Conservation (phyloP, 2,329 filamentous ascomycete species). For the Coniochaeta ligniaria region DNA sequence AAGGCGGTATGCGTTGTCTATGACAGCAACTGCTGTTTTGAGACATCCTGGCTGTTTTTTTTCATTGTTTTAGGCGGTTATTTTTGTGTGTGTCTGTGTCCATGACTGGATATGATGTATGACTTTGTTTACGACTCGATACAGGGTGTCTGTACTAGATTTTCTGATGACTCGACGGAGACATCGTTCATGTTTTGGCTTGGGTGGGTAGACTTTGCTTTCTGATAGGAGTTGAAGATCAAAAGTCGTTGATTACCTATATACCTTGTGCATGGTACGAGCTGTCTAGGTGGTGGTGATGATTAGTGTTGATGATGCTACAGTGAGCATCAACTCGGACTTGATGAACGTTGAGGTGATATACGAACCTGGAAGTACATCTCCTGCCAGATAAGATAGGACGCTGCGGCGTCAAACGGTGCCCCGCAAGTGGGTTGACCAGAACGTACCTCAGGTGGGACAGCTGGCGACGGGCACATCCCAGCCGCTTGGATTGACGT, state of each 20-base stretch:
- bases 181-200: not conserved
- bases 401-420: not conserved
- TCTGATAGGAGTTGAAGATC: not conserved
- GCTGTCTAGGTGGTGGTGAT: not conserved
- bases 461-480: not conserved
- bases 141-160: not conserved
- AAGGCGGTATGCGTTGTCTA: not conserved
- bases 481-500: not conserved
- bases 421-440: not conserved
- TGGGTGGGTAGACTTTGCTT: not conserved
- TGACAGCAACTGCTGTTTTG: not conserved
- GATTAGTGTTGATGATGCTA: too few relatives aligned
- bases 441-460: not conserved
- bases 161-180: not conserved
- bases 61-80: not conserved
- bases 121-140: not conserved
- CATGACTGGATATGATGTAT: not conserved
- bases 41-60: not conserved
- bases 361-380: not conserved
- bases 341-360: not conserved
- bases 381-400: not conserved
- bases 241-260: not conserved
- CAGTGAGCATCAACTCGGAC: too few relatives aligned
- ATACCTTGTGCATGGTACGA: not conserved
- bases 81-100: not conserved